phyloP scores from a whole-genome alignment of 345 rosid genomes.

The Erysimum cheiranthoides region DNA sequence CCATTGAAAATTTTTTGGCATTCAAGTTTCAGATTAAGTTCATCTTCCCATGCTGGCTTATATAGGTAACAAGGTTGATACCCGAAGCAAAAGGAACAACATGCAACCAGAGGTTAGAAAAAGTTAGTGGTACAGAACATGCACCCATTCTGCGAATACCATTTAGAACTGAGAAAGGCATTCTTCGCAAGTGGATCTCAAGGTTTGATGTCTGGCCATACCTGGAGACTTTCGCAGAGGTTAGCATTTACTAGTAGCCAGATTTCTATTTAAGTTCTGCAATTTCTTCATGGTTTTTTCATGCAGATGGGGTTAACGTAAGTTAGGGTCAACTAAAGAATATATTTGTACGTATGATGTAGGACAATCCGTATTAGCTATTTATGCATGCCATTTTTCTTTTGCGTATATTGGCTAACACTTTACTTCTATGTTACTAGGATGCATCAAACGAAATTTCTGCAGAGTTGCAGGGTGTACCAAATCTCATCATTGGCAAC shows the following conservation, averaged over 20 bases:
- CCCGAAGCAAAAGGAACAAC: constrained; percentile 62
- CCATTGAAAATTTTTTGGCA: neutral
- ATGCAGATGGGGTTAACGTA: constrained; percentile 1
- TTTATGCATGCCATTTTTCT: neutral
- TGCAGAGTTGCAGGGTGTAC: constrained; percentile 60
- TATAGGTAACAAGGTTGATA: constrained; percentile 55
- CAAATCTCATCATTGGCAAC: constrained; percentile 63
- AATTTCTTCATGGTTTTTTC: neutral
- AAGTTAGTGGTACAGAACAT: constrained; percentile 58
- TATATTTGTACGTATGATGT: neutral
- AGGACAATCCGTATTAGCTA: neutral
- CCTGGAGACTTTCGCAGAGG: constrained; percentile 63
- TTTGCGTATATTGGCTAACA: constrained; percentile 4
- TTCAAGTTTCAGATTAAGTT: neutral
- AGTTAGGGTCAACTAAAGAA: neutral
- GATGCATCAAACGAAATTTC: constrained; percentile 62
- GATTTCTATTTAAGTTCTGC: neutral
- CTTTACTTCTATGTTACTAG: constrained; percentile 39
- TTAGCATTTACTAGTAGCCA: constrained; percentile 28
- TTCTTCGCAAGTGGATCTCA: constrained; percentile 63
- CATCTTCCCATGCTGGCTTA: neutral
- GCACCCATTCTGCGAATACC: constrained; percentile 56
- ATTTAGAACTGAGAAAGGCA: constrained; percentile 57
- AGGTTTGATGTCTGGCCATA: constrained; percentile 65
- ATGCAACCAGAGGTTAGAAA: constrained; percentile 60